These are phyloP conservation scores for Lachancea sp. DNA, from an alignment of 805 yeast species.

Conservation along the genomic window DNA sequence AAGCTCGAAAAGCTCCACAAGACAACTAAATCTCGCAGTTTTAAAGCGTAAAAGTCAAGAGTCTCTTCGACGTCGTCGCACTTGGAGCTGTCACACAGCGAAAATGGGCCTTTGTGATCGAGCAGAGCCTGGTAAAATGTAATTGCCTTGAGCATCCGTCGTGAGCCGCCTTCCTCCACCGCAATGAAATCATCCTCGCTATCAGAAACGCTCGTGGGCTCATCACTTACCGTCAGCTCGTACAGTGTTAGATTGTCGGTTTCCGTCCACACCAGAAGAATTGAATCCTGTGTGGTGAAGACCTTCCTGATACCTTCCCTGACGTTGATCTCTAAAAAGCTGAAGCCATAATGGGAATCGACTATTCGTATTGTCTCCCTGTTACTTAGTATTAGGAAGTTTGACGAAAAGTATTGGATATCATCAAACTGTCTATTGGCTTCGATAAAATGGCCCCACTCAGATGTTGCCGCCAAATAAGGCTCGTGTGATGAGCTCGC, in stretches of 20 bases:
- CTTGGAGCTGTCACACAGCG: slow-evolving; percentile 19
- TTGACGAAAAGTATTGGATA: slow-evolving; percentile 18
- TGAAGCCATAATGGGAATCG: slow-evolving; percentile 26
- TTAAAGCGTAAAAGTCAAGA: slow-evolving; percentile 27
- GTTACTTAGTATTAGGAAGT: slow-evolving; percentile 19
- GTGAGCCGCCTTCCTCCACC: slow-evolving; percentile 16
- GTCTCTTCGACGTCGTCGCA: slow-evolving; percentile 17
- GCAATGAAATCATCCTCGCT: slow-evolving; percentile 16
- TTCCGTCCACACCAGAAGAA: slow-evolving; percentile 21
- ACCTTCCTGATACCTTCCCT: slow-evolving; percentile 23
- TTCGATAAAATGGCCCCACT: slow-evolving; percentile 16
- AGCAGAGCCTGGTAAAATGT: slow-evolving; percentile 24
- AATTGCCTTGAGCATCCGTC: slow-evolving; percentile 24
- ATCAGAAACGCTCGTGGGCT: slow-evolving; percentile 4
- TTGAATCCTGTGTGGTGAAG: slow-evolving; percentile 11
- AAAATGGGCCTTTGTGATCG: slow-evolving; percentile 15
- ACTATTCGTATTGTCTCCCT: slow-evolving; percentile 16
- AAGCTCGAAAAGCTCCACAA: slow-evolving; percentile 25
- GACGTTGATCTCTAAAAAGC: slow-evolving; percentile 17
- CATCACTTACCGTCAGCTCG: slow-evolving; percentile 24
- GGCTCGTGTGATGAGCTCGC: neutral
- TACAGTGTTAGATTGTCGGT: slow-evolving; percentile 17
- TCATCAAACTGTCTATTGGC: slow-evolving; percentile 15
- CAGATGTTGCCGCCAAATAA: slow-evolving; percentile 14
- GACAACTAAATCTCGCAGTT: slow-evolving; percentile 29